phyloP scores from a whole-genome alignment of 805 yeast species.

The Candida succiphila region DNA sequence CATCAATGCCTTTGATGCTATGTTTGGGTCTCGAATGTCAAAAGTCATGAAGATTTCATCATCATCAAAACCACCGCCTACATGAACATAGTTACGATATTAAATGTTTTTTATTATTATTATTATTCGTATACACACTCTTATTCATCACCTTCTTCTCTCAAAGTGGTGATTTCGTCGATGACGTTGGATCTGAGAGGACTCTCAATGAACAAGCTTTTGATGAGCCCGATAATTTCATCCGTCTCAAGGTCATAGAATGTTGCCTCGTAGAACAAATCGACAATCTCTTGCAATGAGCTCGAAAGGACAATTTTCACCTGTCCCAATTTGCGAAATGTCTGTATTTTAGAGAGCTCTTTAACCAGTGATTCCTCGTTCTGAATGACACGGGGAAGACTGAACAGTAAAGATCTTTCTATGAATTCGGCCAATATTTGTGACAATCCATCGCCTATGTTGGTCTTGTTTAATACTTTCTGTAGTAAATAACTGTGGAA shows the following conservation, averaged over 20 bases:
- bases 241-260: slow-evolving; percentile 37
- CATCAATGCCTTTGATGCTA: slow-evolving; percentile 12
- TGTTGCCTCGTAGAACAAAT: slow-evolving; percentile 40
- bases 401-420: slow-evolving; percentile 3
- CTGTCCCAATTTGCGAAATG: slow-evolving; percentile 20
- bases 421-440: slow-evolving; percentile 10
- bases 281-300: slow-evolving; percentile 37
- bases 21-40: slow-evolving; percentile 7
- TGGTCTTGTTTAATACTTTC: slow-evolving; percentile 11
- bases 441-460: slow-evolving; percentile 24
- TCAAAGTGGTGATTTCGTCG: slow-evolving; percentile 33
- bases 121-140: too few relatives aligned
- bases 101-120: too few relatives aligned
- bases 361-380: slow-evolving; percentile 1
- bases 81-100: too few relatives aligned
- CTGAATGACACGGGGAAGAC: background rate
- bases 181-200: slow-evolving; percentile 33
- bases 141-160: slow-evolving; percentile 19
- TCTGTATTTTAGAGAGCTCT: slow-evolving; percentile 10
- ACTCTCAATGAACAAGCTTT: slow-evolving; percentile 36
- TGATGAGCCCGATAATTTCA: slow-evolving; percentile 32
- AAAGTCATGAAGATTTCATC: background rate
- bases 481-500: slow-evolving; percentile 10
- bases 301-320: slow-evolving; percentile 14
- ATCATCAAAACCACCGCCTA: background rate